These are phyloP conservation scores for Halophytophthora batemanensis DNA, from an alignment of 352 stramenopile species.

Conservation along the genomic window DNA sequence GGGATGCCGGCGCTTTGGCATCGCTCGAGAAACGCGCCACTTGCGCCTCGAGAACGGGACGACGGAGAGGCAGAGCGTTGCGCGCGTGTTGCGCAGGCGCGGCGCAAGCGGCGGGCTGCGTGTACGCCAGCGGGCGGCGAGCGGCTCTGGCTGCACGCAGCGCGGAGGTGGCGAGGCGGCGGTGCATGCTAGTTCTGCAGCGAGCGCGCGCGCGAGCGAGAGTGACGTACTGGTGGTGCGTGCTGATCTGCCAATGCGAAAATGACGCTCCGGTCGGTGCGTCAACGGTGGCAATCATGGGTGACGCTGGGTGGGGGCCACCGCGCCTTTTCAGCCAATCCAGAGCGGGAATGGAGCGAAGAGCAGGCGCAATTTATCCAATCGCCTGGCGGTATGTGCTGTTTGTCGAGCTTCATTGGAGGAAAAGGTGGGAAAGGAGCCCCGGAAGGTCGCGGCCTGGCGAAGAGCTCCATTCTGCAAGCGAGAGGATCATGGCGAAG, in stretches of 20 bases:
- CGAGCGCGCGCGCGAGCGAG: constrained; percentile 6
- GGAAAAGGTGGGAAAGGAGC: too few species aligned
- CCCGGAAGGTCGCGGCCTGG: too few species aligned
- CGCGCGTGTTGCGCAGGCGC: too few species aligned
- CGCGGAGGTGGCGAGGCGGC: constrained; percentile 15
- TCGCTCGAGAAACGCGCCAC: constrained; percentile 19
- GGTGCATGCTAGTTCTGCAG: constrained; percentile 18
- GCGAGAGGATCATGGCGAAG: constrained; percentile 30
- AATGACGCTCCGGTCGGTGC: too few species aligned
- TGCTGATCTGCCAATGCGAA: neutral
- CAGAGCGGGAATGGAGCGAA: too few species aligned
- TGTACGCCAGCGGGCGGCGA: neutral
- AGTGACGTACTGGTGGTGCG: constrained; percentile 4
- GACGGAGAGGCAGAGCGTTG: neutral
- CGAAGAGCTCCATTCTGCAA: neutral
- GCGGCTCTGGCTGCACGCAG: constrained; percentile 14
- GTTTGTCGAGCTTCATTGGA: neutral
- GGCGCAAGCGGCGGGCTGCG: neutral
- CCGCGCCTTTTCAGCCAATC: neutral
- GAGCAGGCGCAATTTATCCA: too few species aligned
- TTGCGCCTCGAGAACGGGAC: constrained; percentile 2
- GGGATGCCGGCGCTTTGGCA: neutral
- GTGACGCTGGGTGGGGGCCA: neutral
- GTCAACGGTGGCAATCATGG: too few species aligned
- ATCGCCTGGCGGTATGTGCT: too few species aligned